Percentiles rank a stretch among this genome's conserved stretches.
Conservation (phyloP, 2,329 filamentous ascomycete genomes). For the Neobulgaria alba region DNA sequence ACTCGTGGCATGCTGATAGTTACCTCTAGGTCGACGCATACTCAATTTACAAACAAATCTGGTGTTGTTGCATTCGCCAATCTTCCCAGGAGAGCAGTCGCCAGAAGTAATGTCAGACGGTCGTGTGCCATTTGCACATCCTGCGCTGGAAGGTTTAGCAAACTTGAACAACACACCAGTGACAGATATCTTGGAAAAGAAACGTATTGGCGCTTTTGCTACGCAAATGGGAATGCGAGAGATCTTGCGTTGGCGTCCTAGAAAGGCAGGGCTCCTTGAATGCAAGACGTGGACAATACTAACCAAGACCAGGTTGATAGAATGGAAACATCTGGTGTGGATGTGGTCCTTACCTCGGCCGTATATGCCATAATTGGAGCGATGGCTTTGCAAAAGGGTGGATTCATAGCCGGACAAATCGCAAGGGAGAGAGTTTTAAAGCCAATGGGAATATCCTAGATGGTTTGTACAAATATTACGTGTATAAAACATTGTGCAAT, state of each 20-base stretch:
- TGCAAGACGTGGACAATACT: slow-evolving; percentile 8
- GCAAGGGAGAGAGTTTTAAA: slow-evolving; percentile 54
- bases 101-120: slow-evolving; percentile 25
- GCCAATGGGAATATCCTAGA: slow-evolving; percentile 26
- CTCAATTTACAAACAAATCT: slow-evolving; percentile 56
- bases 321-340: slow-evolving; percentile 62
- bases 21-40: slow-evolving; percentile 44
- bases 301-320: slow-evolving; percentile 47
- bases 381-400: slow-evolving; percentile 79
- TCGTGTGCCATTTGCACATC: slow-evolving; percentile 58
- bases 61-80: slow-evolving; percentile 42
- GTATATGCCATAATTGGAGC: slow-evolving; percentile 84
- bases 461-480: slow-evolving; percentile 12
- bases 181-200: slow-evolving; percentile 51
- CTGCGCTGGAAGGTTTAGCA: slow-evolving; percentile 62
- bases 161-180: slow-evolving; percentile 59
- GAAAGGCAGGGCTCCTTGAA: slow-evolving; percentile 46
- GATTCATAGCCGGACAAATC: slow-evolving; percentile 64
- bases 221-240: slow-evolving; percentile 59
- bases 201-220: slow-evolving; percentile 60
- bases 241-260: slow-evolving; percentile 84
- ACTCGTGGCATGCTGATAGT: slow-evolving; percentile 13
- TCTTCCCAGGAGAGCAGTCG: slow-evolving; percentile 25
- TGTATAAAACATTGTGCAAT: slow-evolving; percentile 26
- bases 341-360: slow-evolving; percentile 66